Conservation (phyloP, 2,329 filamentous ascomycete species). For the Whalleya microplaca region DNA sequence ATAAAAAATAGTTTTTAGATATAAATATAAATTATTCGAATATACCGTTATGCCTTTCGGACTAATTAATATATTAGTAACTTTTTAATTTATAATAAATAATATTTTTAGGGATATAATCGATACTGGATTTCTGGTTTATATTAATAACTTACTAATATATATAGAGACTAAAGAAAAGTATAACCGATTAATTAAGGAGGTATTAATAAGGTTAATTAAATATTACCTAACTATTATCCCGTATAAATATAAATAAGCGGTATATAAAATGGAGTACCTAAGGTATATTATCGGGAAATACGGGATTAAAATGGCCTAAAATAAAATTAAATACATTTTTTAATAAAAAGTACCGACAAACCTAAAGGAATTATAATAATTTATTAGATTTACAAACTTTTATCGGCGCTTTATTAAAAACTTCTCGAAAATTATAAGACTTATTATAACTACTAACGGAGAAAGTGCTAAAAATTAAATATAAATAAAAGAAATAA, state of each 20-base stretch:
- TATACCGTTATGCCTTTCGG: constrained; percentile 39
- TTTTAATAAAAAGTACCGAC: constrained; percentile 27
- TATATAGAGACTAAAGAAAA: constrained; percentile 32
- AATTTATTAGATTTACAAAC: constrained; percentile 39
- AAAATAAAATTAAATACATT: constrained; percentile 31
- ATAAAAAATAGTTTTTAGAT: constrained; percentile 40
- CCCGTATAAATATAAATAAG: constrained; percentile 37
- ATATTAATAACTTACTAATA: constrained; percentile 30
- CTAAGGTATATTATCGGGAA: constrained; percentile 35
- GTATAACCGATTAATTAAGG: constrained; percentile 28
- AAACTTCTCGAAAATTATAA: constrained; percentile 18
- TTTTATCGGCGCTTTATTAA: constrained; percentile 39
- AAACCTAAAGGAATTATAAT: constrained; percentile 26
- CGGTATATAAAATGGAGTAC: constrained; percentile 33
- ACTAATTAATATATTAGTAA: constrained; percentile 22
- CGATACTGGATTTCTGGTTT: constrained; percentile 12
- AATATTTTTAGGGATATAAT: constrained; percentile 8
- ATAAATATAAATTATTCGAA: constrained; percentile 33
- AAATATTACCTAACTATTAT: constrained; percentile 15
- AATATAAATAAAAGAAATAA: background rate
- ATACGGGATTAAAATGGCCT: constrained; percentile 32
- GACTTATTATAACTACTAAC: constrained; percentile 20
- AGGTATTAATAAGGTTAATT: constrained; percentile 17
- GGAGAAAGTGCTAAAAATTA: constrained; percentile 7
- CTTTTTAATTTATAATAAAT: constrained; percentile 17